phyloP scores from a whole-genome alignment of 2,329 filamentous ascomycete species.

The Fusarium subglutinans region DNA sequence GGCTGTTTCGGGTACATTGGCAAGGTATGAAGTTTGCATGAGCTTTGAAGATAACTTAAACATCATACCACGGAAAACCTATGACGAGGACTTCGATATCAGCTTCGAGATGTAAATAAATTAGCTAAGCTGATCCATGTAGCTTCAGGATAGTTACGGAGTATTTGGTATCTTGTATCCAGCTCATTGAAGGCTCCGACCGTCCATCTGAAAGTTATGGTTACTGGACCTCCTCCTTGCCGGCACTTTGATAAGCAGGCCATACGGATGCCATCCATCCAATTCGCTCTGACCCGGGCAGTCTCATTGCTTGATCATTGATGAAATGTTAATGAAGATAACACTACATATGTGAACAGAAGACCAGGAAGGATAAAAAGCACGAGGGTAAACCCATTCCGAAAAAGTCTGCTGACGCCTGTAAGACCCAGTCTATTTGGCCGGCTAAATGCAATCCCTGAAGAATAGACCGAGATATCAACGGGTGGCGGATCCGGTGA shows the following conservation, averaged over 20 bases:
- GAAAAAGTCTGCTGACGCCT: conserved; percentile 25
- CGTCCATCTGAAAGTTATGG: neutral
- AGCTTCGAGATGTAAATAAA: neutral
- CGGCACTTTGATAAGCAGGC: neutral
- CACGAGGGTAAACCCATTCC: neutral
- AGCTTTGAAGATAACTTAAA: neutral
- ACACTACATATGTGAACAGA: neutral
- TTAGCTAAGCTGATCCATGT: neutral
- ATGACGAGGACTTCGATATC: neutral
- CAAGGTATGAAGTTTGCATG: neutral
- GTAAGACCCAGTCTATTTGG: conserved; percentile 20
- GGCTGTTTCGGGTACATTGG: neutral
- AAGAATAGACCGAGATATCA: conserved; percentile 39
- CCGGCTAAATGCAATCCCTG: conserved; percentile 39
- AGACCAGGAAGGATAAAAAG: neutral
- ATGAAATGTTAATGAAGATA: neutral
- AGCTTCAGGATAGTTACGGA: neutral
- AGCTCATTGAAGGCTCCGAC: neutral
- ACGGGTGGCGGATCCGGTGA: conserved; percentile 39
- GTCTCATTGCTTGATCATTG: conserved; percentile 8
- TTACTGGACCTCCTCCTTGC: neutral
- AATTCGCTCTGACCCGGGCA: neutral
- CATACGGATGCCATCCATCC: neutral
- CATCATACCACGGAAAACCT: neutral
- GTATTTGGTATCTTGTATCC: neutral